Conservation (phyloP, 257 asterid genomes). For the Lycium ferocissimum region DNA sequence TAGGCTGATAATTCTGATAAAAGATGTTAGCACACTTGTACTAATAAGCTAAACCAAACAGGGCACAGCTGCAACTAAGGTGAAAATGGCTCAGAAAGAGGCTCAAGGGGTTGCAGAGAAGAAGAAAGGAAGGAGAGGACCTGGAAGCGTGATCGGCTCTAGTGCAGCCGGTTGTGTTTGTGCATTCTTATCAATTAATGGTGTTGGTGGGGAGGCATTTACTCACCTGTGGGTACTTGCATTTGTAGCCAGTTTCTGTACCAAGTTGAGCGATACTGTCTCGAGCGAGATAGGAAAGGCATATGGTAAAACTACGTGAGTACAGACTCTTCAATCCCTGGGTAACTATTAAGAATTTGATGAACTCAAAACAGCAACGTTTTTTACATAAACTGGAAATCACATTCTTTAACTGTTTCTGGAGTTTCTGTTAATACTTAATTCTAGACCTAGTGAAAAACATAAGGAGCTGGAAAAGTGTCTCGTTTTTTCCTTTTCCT, state of each 20-base stretch:
- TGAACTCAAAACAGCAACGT: background rate
- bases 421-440: background rate
- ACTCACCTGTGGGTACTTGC: slow-evolving; percentile 80
- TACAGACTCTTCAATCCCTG: slow-evolving; percentile 36
- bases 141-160: slow-evolving; percentile 95
- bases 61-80: slow-evolving; percentile 96
- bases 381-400: background rate
- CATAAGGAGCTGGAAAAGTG: background rate
- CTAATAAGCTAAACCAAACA: slow-evolving; percentile 43
- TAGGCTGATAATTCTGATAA: background rate
- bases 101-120: slow-evolving; percentile 98
- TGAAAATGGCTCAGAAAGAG: slow-evolving; percentile 97
- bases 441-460: background rate
- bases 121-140: slow-evolving; percentile 94
- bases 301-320: slow-evolving; percentile 92
- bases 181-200: slow-evolving; percentile 72
- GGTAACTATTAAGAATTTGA: background rate
- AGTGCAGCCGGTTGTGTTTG: slow-evolving; percentile 97
- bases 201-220: slow-evolving; percentile 71
- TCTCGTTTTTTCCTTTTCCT: background rate
- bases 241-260: slow-evolving; percentile 92
- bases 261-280: slow-evolving; percentile 94
- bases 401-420: background rate
- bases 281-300: slow-evolving; percentile 99
- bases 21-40: background rate